Percentiles rank a stretch among this genome's conserved stretches.
phyloP scores from a whole-genome alignment of 2,329 filamentous ascomycete species.

The Dryadomyces quercivorus region DNA sequence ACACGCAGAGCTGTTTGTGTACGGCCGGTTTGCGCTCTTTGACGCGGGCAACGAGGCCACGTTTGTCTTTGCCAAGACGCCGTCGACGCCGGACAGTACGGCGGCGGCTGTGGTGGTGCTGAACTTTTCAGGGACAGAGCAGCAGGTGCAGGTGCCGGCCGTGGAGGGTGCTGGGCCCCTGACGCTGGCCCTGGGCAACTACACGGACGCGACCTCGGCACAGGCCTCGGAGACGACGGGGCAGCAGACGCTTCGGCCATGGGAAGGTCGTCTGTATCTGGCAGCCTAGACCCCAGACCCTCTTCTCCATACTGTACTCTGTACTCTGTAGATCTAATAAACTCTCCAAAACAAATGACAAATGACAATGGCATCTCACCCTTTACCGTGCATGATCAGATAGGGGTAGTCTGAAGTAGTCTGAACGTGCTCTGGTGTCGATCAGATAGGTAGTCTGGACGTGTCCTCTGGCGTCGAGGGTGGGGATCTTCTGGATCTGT shows the following conservation, averaged over 20 bases:
- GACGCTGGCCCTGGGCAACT: constrained; percentile 18
- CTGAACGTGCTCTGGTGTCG: too few species aligned
- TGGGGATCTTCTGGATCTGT: too few species aligned
- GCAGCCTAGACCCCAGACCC: neutral
- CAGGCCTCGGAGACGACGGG: constrained; percentile 2
- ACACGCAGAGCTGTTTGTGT: constrained; percentile 45
- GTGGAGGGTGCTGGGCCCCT: constrained; percentile 3
- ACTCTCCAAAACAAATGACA: too few species aligned
- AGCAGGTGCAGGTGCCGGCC: constrained; percentile 18
- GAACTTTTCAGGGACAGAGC: constrained; percentile 29
- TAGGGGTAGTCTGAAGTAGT: too few species aligned
- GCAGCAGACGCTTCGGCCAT: constrained; percentile 17
- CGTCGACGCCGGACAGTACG: constrained; percentile 3
- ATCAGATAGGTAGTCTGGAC: too few species aligned
- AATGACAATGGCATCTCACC: too few species aligned
- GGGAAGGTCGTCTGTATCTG: constrained; percentile 22
- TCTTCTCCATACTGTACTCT: neutral
- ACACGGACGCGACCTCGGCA: constrained; percentile 14
- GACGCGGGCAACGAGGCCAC: constrained; percentile 32
- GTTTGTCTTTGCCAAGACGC: constrained; percentile 31
- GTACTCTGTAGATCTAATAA: neutral
- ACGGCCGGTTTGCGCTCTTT: constrained; percentile 43
- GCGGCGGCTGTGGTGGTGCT: constrained; percentile 22
- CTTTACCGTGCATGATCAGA: too few species aligned
- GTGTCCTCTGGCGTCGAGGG: too few species aligned